phyloP scores from a whole-genome alignment of 495 filamentous ascomycete genomes.

The Annulohypoxylon stygium region DNA sequence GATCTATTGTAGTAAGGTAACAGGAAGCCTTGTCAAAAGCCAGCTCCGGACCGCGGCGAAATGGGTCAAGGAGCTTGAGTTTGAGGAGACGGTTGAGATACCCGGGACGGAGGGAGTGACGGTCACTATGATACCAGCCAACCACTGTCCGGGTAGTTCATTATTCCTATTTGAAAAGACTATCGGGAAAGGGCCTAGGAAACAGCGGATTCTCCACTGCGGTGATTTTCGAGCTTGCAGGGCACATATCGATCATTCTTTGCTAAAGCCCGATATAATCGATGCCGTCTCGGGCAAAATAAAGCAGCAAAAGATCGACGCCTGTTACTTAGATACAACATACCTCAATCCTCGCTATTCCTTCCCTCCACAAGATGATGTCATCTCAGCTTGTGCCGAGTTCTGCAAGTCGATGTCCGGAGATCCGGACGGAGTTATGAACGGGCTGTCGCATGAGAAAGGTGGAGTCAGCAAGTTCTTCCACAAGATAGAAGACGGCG shows the following conservation, averaged over 20 bases:
- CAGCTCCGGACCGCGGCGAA: slow-evolving; percentile 88
- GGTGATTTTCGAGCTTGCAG: slow-evolving; percentile 94
- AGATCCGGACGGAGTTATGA: slow-evolving; percentile 50
- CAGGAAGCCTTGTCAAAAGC: slow-evolving; percentile 86
- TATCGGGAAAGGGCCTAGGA: slow-evolving; percentile 69
- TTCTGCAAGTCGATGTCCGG: slow-evolving; percentile 75
- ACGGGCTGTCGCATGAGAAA: slow-evolving; percentile 38
- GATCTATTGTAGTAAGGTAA: slow-evolving; percentile 95
- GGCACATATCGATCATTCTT: slow-evolving; percentile 85
- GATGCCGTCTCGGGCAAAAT: slow-evolving; percentile 76
- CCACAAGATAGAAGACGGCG: slow-evolving; percentile 36
- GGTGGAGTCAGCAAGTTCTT: slow-evolving; percentile 62
- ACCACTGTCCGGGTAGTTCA: slow-evolving; percentile 96
- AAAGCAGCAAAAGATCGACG: slow-evolving; percentile 87
- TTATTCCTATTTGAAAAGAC: slow-evolving; percentile 92
- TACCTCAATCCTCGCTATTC: slow-evolving; percentile 96
- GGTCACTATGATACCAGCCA: slow-evolving; percentile 95
- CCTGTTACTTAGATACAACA: slow-evolving; percentile 97
- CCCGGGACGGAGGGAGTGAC: slow-evolving; percentile 82
- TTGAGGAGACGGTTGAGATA: slow-evolving; percentile 83
- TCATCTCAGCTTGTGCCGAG: slow-evolving; percentile 89
- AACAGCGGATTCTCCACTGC: slow-evolving; percentile 89
- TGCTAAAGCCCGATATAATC: slow-evolving; percentile 78
- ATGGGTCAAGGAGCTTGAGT: slow-evolving; percentile 87
- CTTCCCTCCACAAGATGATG: slow-evolving; percentile 88